phyloP scores from a whole-genome alignment of 208 protist genomes.

The Porcisia deanei region DNA sequence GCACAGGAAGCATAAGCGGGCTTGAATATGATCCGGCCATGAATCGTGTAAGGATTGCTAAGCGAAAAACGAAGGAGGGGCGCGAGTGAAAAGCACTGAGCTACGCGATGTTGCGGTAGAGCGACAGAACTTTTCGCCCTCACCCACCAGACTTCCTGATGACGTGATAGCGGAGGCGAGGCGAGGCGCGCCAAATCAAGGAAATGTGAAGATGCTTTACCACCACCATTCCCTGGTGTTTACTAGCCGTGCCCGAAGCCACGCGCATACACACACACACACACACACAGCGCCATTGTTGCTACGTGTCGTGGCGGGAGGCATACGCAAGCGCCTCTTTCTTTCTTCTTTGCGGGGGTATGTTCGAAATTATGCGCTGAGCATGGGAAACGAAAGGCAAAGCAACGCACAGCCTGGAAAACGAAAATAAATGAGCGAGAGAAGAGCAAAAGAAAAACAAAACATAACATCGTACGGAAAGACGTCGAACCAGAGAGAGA shows the following conservation, averaged over 20 bases:
- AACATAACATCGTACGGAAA: constrained; percentile 1
- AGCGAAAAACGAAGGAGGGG: constrained; percentile 3
- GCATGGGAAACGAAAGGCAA: too few species aligned
- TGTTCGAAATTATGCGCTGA: too few species aligned
- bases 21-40: not conserved
- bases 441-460: constrained; percentile 8
- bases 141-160: too few species aligned
- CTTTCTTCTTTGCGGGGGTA: not conserved
- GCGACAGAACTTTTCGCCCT: not conserved
- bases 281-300: not conserved
- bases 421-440: not conserved
- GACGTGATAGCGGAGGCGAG: not conserved
- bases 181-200: not conserved
- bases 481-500: not conserved
- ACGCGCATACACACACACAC: not conserved
- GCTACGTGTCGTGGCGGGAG: not conserved
- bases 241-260: not conserved
- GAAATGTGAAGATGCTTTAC: not conserved
- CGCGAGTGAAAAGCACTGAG: not conserved
- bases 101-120: not conserved
- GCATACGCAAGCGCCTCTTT: not conserved
- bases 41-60: not conserved
- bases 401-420: not conserved
- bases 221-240: too few species aligned
- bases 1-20: not conserved